Percentiles rank a stretch among this genome's conserved stretches.
Evolutionary conservation across 495 filamentous ascomycete genomes (phyloP).

Genomic region (Umbilicaria muhlenbergii): DNA sequence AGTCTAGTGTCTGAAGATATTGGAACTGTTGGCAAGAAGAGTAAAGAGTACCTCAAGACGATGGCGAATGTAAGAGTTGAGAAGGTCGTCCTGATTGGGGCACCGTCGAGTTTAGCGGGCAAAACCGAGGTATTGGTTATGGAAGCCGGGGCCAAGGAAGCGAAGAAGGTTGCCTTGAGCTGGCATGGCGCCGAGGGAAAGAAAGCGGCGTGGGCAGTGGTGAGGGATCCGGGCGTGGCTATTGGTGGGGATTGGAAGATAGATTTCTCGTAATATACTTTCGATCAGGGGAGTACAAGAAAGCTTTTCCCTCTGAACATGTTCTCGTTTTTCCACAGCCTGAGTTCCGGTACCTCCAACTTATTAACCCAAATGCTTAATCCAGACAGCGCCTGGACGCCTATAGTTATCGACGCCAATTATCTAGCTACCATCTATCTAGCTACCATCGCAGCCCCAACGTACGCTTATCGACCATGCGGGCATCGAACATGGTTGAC

Average conservation of each 20-base stretch:
- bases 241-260: slow-evolving; percentile 77
- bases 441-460: no score
- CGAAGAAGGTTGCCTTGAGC: slow-evolving; percentile 36
- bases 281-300: no score
- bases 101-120: slow-evolving; percentile 52
- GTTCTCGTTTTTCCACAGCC: no score
- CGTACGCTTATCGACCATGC: no score
- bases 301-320: no score
- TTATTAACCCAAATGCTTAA: no score
- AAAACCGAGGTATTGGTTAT: slow-evolving; percentile 53
- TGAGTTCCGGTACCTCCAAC: no score
- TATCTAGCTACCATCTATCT: no score
- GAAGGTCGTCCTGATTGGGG: slow-evolving; percentile 67
- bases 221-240: slow-evolving; percentile 59
- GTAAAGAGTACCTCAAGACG: slow-evolving; percentile 54
- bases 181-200: slow-evolving; percentile 41
- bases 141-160: slow-evolving; percentile 48
- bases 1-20: slow-evolving; percentile 34
- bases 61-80: slow-evolving; percentile 69
- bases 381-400: no score
- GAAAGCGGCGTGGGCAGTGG: slow-evolving; percentile 63
- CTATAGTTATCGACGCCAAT: no score
- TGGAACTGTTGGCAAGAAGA: slow-evolving; percentile 40
- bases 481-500: no score
- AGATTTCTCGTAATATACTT: slow-evolving; percentile 31